phyloP scores from a whole-genome alignment of 2,329 filamentous ascomycete genomes.

The Sarocladiaceae sp. region DNA sequence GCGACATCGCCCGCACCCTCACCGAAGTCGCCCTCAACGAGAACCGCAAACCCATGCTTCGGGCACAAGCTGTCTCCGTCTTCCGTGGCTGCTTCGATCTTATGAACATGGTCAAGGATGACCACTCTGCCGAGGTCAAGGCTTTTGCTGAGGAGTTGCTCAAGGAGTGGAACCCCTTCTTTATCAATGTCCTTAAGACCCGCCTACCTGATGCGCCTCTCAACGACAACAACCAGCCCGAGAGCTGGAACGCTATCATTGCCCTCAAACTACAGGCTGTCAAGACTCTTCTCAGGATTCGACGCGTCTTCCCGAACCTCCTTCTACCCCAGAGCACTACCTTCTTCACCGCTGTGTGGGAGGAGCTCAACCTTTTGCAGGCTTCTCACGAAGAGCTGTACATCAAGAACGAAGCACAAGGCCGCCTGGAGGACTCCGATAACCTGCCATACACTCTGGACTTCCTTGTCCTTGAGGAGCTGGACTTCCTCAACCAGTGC shows the following conservation, averaged over 20 bases:
- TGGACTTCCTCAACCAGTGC: slow-evolving; percentile 91
- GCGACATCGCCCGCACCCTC: slow-evolving; percentile 76
- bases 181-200: slow-evolving; percentile 70
- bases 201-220: slow-evolving; percentile 57
- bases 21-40: slow-evolving; percentile 77
- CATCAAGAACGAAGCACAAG: slow-evolving; percentile 78
- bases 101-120: slow-evolving; percentile 93
- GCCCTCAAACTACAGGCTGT: slow-evolving; percentile 90
- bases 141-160: slow-evolving; percentile 84
- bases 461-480: slow-evolving; percentile 85
- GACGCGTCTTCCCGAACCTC: slow-evolving; percentile 73
- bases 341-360: slow-evolving; percentile 84
- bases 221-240: slow-evolving; percentile 44
- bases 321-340: slow-evolving; percentile 75
- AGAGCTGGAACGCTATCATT: slow-evolving; percentile 73
- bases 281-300: slow-evolving; percentile 86
- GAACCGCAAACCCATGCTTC: slow-evolving; percentile 64
- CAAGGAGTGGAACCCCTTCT: slow-evolving; percentile 81
- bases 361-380: slow-evolving; percentile 71
- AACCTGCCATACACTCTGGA: slow-evolving; percentile 91
- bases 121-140: slow-evolving; percentile 80
- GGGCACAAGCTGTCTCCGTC: slow-evolving; percentile 81
- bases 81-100: slow-evolving; percentile 91
- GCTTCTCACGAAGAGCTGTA: slow-evolving; percentile 74
- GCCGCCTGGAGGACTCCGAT: slow-evolving; percentile 82